Evolutionary conservation across 106 monocot species (phyloP).

Genomic region (Dendrobium huoshanense): DNA sequence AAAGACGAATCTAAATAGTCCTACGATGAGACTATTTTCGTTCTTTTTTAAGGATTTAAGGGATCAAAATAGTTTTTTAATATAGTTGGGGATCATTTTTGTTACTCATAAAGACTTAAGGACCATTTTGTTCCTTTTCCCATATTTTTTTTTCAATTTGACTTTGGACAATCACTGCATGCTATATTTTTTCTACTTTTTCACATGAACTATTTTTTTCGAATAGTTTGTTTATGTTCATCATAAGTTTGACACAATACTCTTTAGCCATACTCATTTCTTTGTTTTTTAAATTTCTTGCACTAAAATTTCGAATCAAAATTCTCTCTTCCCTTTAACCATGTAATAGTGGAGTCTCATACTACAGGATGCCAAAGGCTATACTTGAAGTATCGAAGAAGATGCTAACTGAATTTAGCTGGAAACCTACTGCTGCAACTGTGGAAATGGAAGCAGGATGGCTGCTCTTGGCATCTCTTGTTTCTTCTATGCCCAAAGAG

Average conservation of each 20-base stretch:
- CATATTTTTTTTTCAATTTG: not conserved
- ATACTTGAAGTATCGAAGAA: constrained; percentile 90
- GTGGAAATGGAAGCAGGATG: constrained; percentile 90
- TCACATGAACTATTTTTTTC: not conserved
- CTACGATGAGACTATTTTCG: too few relatives aligned
- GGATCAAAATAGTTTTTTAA: too few relatives aligned
- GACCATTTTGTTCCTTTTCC: too few relatives aligned
- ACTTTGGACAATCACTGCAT: not conserved
- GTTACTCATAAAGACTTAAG: too few relatives aligned
- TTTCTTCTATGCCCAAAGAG: constrained; percentile 88
- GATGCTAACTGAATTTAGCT: constrained; percentile 73
- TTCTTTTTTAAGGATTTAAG: too few relatives aligned
- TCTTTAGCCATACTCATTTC: not conserved
- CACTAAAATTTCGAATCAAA: not conserved
- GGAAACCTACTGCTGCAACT: constrained; percentile 57
- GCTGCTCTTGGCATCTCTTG: constrained; percentile 85
- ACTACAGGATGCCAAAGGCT: constrained; percentile 70
- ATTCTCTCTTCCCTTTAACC: not conserved
- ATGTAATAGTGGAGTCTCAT: not conserved
- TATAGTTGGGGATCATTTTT: too few relatives aligned
- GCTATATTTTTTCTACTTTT: not conserved
- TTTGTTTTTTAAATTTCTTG: not conserved
- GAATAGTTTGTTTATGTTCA: not conserved
- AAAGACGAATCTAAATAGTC: too few relatives aligned
- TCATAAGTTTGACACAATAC: not conserved